A percentile compares a stretch with the other conserved stretches of the same genome.
phyloP scores from a whole-genome alignment of 176 grass and related monocot species.

The Eleusine indica region DNA sequence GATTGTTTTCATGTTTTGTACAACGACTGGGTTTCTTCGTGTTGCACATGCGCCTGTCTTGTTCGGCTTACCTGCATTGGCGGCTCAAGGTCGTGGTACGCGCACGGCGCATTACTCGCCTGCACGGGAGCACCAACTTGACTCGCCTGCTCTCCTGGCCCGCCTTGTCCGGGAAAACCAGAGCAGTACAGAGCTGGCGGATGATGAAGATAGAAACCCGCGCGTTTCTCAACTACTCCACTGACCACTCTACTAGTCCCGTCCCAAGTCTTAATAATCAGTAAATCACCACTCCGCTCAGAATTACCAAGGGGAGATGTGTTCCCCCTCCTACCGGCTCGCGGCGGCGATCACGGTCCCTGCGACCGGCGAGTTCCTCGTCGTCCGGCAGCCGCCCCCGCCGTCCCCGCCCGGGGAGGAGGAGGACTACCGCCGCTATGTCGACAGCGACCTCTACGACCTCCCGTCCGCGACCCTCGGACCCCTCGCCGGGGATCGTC shows the following conservation, averaged over 20 bases:
- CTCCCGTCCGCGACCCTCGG: constrained; percentile 66
- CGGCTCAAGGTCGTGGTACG: background rate
- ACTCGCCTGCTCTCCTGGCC: background rate
- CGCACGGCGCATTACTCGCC: background rate
- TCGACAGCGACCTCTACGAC: constrained; percentile 93
- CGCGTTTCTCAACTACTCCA: background rate
- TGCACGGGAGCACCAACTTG: background rate
- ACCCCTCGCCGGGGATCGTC: constrained; percentile 31
- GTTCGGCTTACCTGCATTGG: background rate
- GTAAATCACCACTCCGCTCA: background rate
- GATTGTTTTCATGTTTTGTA: background rate
- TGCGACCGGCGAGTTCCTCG: constrained; percentile 64
- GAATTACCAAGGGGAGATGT: constrained; percentile 33
- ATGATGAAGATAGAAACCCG: constrained; percentile 8
- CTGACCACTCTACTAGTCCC: background rate
- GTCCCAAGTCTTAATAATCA: background rate
- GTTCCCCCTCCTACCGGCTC: constrained; percentile 41
- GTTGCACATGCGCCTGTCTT: background rate
- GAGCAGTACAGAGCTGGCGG: background rate
- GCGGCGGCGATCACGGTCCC: constrained; percentile 64
- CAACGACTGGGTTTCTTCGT: background rate
- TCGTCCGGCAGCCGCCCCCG: constrained; percentile 55
- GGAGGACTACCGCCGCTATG: constrained; percentile 64
- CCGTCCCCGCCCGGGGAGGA: constrained; percentile 46
- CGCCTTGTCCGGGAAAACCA: background rate